Evolutionary conservation across 2,329 filamentous ascomycete species (phyloP), one percentile per base, ranked within the genome.

Genomic region (Lomentospora prolificans): DNA sequence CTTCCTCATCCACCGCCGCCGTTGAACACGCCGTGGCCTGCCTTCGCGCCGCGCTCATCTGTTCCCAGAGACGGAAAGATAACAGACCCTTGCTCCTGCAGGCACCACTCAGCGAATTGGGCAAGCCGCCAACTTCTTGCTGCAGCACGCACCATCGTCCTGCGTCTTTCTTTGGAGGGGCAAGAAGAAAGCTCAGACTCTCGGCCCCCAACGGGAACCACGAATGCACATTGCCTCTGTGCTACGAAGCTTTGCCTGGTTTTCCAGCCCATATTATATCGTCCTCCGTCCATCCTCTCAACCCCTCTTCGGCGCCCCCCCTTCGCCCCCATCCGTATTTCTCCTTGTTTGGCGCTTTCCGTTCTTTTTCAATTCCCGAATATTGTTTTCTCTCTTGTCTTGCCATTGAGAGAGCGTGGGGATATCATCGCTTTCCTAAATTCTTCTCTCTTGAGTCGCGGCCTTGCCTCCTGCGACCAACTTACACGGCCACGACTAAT

Each of bases 181-280:
- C 10, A 46, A 24, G 17, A 39, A 24, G 17, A 54, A n/a, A 53
- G 51, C 14, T 50, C 41, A 6, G 39, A 33, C 41, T 33, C 48
- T 51, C 41, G 39, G 53, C 39, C 53, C 53, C 53, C 53, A 54
- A 55, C 3, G 27, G 5, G 14, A 30, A 27, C 44, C 24, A 31
- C 48, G 12, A 4, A 9, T 12, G 48, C 48, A 27, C 24, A 17
- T 51, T n/a, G 12, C 17, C 48, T 14, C 25, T 51, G 9, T 30
- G 12, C 25, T 14, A 19, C 9, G 25, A 12, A 51, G 14, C 27
- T 31, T 19, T 27, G 22, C 8, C 48, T 14, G 25, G 12, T n/a
- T 19, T 46, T 51, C 48, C 22, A 12, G 30, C 12, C 48, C 22
- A 14, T 51, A n/a, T 51, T 51, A 51, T 51, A 51, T 51, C n/a